A percentile compares a stretch with the other conserved stretches of the same genome.
These are phyloP conservation scores for Suillus luteus DNA, from an alignment of 768 basidiomycete species.

Conservation along the genomic window DNA sequence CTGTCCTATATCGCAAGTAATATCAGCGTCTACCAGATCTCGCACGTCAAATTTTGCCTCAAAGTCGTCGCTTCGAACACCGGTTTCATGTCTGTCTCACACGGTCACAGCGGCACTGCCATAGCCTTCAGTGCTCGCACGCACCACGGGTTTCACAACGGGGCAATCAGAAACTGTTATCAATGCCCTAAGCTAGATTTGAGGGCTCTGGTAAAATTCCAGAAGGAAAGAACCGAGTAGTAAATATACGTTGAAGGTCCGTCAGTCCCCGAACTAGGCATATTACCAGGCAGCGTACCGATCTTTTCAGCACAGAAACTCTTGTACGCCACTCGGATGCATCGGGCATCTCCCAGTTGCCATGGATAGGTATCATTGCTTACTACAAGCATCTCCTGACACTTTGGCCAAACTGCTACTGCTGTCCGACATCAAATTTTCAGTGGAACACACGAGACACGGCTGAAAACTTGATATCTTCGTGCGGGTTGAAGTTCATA, in stretches of 20 bases:
- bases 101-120: not conserved
- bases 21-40: constrained; percentile 66
- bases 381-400: not conserved
- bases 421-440: not conserved
- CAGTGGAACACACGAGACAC: not conserved
- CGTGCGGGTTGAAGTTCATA: not conserved
- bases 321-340: not conserved
- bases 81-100: not conserved
- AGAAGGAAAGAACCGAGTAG: too few relatives aligned
- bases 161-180: constrained; percentile 30
- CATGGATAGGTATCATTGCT: not conserved
- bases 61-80: constrained; percentile 37
- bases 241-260: too few relatives aligned
- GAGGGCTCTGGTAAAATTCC: too few relatives aligned
- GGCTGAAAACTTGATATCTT: not conserved
- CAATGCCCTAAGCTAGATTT: too few relatives aligned
- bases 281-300: too few relatives aligned
- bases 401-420: not conserved
- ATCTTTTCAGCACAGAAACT: too few relatives aligned
- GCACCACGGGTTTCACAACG: constrained; percentile 67
- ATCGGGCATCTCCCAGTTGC: not conserved
- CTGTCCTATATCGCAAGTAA: constrained; percentile 63
- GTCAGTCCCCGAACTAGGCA: too few relatives aligned
- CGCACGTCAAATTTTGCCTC: constrained; percentile 66
- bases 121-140: constrained; percentile 55